Evolutionary conservation across 129 eudicot species (phyloP).

Genomic region (Gnaphalium uliginosum): DNA sequence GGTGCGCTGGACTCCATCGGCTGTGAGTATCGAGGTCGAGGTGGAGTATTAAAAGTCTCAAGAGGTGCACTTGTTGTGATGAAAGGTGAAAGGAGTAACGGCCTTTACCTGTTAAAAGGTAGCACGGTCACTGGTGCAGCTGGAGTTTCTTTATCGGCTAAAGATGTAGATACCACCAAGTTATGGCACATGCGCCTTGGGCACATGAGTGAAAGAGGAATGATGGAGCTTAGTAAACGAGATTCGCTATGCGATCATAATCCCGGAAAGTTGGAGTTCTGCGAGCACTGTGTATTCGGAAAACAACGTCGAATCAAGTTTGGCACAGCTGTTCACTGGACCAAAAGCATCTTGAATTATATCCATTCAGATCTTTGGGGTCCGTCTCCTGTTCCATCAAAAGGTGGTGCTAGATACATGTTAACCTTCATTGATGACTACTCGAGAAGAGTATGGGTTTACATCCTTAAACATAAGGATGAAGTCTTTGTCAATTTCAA

Average conservation of each 20-base stretch:
- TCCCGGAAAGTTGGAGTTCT: conserved; percentile 11
- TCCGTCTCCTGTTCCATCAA: conserved; percentile 7
- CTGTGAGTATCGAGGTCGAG: background rate
- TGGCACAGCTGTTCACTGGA: background rate
- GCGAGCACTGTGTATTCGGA: conserved; percentile 3
- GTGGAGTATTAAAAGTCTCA: conserved; percentile 10
- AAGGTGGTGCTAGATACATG: conserved; percentile 4
- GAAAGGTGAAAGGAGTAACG: conserved; percentile 4
- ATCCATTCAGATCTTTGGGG: conserved; percentile 7
- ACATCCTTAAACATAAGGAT: too few relatives aligned
- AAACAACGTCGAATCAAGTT: conserved; percentile 16
- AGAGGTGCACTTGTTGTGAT: conserved; percentile 21
- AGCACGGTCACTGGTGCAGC: background rate
- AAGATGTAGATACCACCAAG: conserved; percentile 5
- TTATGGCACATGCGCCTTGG: conserved; percentile 7
- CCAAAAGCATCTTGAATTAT: background rate
- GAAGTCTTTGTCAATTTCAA: too few relatives aligned
- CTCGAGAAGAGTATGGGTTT: too few relatives aligned
- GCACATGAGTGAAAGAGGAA: conserved; percentile 6
- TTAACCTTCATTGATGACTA: too few relatives aligned
- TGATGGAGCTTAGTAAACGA: conserved; percentile 7
- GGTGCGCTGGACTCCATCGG: conserved; percentile 15
- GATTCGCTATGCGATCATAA: background rate
- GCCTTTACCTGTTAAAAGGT: background rate
- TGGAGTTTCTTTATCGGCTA: background rate